A percentile compares a stretch with the other conserved stretches of the same genome.
phyloP scores from a whole-genome alignment of 2,329 filamentous ascomycete genomes.

The Sodiomyces alkalinus region DNA sequence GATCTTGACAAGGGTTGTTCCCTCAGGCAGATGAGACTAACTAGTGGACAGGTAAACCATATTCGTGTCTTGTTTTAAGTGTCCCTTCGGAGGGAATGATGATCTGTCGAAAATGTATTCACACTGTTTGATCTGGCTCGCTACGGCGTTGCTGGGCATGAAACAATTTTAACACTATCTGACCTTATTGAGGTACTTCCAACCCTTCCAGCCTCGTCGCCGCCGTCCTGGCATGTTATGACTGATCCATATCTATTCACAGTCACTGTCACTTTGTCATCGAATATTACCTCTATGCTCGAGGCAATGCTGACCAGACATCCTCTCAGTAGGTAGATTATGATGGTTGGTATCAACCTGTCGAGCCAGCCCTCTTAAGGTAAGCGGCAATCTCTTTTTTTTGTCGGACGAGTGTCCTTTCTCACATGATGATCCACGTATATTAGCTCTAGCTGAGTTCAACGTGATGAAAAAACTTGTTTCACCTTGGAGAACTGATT shows the following conservation, averaged over 20 bases:
- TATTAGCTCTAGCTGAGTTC: conserved; percentile 38
- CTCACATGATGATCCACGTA: conserved; percentile 35
- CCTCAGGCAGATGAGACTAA: too few relatives aligned
- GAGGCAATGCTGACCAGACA: too few relatives aligned
- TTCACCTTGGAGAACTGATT: conserved; percentile 51
- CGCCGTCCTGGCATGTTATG: too few relatives aligned
- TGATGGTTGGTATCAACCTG: too few relatives aligned
- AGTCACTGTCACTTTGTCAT: too few relatives aligned
- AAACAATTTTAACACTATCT: conserved; percentile 38
- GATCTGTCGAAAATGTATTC: conserved; percentile 40
- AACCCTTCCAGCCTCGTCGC: too few relatives aligned
- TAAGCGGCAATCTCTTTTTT: too few relatives aligned
- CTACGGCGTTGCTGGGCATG: conserved; percentile 29
- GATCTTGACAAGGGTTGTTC: too few relatives aligned
- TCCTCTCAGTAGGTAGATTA: too few relatives aligned
- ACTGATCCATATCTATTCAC: neutral
- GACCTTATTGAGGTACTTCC: conserved; percentile 31
- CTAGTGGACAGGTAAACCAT: conserved; percentile 17
- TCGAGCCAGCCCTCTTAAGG: too few relatives aligned
- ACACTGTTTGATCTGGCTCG: conserved; percentile 41
- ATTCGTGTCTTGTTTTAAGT: conserved; percentile 3
- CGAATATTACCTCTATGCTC: too few relatives aligned
- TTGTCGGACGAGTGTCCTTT: too few relatives aligned
- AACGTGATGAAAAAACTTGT: conserved; percentile 34
- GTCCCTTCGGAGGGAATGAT: conserved; percentile 22